Percentiles rank a stretch among this genome's conserved stretches.
Evolutionary conservation across 179 eudicot genomes (phyloP).

Genomic region (Silene noctiflora): DNA sequence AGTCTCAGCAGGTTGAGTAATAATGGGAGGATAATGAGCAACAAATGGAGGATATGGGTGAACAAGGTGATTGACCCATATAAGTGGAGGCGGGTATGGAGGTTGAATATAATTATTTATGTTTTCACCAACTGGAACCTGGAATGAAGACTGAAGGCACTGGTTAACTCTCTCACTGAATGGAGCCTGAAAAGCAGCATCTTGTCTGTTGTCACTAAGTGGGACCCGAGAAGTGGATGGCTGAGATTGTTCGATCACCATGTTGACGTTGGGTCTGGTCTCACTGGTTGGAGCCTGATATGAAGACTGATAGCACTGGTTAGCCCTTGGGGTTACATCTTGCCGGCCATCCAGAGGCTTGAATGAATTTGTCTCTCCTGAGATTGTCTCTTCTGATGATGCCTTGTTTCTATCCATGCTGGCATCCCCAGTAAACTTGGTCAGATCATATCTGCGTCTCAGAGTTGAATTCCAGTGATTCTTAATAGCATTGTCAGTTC

Average conservation of each 20-base stretch:
- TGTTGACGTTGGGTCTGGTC: background rate
- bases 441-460: slow-evolving; percentile 46
- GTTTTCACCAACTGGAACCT: slow-evolving; percentile 18
- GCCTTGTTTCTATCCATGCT: slow-evolving; percentile 43
- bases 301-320: slow-evolving; percentile 21
- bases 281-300: slow-evolving; percentile 14
- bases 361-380: slow-evolving; percentile 47
- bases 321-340: slow-evolving; percentile 20
- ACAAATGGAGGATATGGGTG: slow-evolving; percentile 17
- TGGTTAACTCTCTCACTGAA: background rate
- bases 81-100: slow-evolving; percentile 20
- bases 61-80: slow-evolving; percentile 22
- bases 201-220: slow-evolving; percentile 5
- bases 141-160: slow-evolving; percentile 8
- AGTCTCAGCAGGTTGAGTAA: slow-evolving; percentile 24
- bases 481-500: slow-evolving; percentile 88
- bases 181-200: background rate
- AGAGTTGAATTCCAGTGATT: slow-evolving; percentile 94
- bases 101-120: slow-evolving; percentile 18
- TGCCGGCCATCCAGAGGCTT: slow-evolving; percentile 37
- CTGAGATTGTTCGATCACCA: background rate
- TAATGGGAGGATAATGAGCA: slow-evolving; percentile 16
- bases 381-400: slow-evolving; percentile 59
- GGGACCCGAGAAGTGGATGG: background rate
- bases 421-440: slow-evolving; percentile 32